phyloP scores from a whole-genome alignment of 148 eudicot species.

The Chenopodium berlandieri region DNA sequence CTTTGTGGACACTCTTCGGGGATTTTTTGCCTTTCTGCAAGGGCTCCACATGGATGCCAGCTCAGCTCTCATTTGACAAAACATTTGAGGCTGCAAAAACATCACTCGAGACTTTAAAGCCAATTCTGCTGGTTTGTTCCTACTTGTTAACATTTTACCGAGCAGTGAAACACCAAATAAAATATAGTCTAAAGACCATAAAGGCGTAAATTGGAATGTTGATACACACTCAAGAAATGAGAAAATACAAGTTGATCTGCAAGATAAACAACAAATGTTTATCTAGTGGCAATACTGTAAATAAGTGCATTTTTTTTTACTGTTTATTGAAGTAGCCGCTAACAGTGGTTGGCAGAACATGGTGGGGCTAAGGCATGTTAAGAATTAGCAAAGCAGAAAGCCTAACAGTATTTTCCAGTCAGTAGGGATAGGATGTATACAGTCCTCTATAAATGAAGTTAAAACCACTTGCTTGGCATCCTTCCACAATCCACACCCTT shows the following conservation, averaged over 20 bases:
- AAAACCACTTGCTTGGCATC: not conserved
- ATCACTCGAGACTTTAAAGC: not conserved
- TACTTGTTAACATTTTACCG: not conserved
- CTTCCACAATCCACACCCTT: too few relatives aligned
- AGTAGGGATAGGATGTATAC: not conserved
- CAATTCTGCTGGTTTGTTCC: not conserved
- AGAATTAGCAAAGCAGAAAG: not conserved
- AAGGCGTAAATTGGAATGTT: not conserved
- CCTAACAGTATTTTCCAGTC: not conserved
- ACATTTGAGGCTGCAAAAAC: slow-evolving; percentile 71
- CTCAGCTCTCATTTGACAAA: slow-evolving; percentile 72
- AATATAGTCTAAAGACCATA: not conserved
- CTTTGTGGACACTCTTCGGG: slow-evolving; percentile 53
- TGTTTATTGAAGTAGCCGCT: too few relatives aligned
- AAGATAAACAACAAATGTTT: too few relatives aligned
- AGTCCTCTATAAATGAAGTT: not conserved
- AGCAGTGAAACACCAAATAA: too few relatives aligned
- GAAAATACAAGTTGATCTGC: too few relatives aligned
- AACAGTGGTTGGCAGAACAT: too few relatives aligned
- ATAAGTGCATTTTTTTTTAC: too few relatives aligned
- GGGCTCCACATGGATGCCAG: slow-evolving; percentile 92
- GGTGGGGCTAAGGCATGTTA: not conserved
- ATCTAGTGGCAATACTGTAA: too few relatives aligned
- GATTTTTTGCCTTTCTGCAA: slow-evolving; percentile 45
- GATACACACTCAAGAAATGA: not conserved